Evolutionary conservation across 2,329 filamentous ascomycete species (phyloP).

Genomic region (Beauveria varroae): DNA sequence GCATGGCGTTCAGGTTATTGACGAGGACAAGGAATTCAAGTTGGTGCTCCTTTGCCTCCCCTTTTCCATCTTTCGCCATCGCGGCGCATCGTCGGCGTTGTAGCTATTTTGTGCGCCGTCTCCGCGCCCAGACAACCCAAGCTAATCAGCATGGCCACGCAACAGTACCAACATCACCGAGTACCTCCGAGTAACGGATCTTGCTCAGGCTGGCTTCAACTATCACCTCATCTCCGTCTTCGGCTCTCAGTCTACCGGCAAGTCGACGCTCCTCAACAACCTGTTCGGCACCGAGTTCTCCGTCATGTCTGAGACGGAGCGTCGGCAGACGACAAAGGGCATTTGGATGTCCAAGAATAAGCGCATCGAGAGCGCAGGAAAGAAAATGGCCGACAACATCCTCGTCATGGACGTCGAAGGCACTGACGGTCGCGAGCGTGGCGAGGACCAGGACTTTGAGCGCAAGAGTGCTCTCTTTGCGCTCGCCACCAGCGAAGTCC

Average conservation of each 20-base stretch:
- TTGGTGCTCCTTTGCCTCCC: conserved; percentile 37
- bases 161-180: conserved; percentile 65
- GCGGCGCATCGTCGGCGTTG: not conserved
- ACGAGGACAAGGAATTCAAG: conserved; percentile 86
- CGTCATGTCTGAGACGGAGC: conserved; percentile 92
- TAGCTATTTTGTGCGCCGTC: conserved; percentile 1
- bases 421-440: conserved; percentile 90
- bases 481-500: conserved; percentile 90
- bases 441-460: conserved; percentile 98
- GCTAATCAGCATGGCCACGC: conserved; percentile 14
- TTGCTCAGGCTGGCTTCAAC: conserved; percentile 90
- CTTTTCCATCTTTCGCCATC: conserved; percentile 9
- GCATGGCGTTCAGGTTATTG: conserved; percentile 94
- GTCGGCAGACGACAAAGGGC: conserved; percentile 95
- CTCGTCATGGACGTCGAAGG: conserved; percentile 99
- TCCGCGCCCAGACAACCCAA: not conserved
- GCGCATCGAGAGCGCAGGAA: conserved; percentile 41
- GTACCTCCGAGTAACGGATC: conserved; percentile 72
- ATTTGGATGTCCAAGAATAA: conserved; percentile 99
- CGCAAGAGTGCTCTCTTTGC: conserved; percentile 96
- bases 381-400: conserved; percentile 89
- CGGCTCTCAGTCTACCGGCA: conserved; percentile 95
- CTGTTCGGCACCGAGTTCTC: conserved; percentile 94
- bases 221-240: conserved; percentile 99
- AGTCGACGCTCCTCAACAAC: conserved; percentile 92